Base-by-base conservation (phyloP, 2,329 filamentous ascomycete species). In the Paraphaeosphaeria sporulosa region DNA sequence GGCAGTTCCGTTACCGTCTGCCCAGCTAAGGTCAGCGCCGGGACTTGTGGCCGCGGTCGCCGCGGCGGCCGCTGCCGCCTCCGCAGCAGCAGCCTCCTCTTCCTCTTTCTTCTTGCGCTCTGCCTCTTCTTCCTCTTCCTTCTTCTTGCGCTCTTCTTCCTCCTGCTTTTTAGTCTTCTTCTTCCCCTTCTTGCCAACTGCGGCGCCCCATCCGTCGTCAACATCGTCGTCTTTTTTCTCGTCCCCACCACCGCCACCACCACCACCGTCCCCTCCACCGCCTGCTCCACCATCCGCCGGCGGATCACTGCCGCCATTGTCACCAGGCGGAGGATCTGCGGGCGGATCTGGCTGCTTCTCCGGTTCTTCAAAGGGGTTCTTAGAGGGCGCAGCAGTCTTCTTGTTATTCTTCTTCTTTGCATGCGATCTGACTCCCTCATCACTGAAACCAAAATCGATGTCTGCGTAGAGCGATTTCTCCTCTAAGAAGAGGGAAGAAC, bases 391-490 rank as follows among this genome's bases (percentile, higher is more conserved):
- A 81, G 57, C 57, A 1, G 46, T 25, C 23, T 51, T 25, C 57
- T 80, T 74, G 62, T 83, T 76, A 38, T 81, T 81, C 64, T 82
- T 82, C 76, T 89, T 90, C 59, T 80, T 78, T 34, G 81, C 83
- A 70, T 89, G 83, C 54, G 81, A 74, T 38, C 76, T 78, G 61
- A 82, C 68, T 36, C 80, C 77, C 82, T 86, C 51, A 82, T 85
- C 80, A 55, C 83, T 77, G 27, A 82, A 85, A 23, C 80, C 79
- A 59, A 90, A 86, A 70, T 91, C 88, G 53, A 91, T 78, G 32
- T 80, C 76, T 21, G 79, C 71, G 66, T 73, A 71, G 23, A 69
- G 57, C 42, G 68, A 71, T 66, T 76, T 75, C 57, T 74, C 69
- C 62, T 75, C 69, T 19, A 75, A 25, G 50, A 69, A 71, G 38